phyloP scores from a whole-genome alignment of 371 early-diverging fungal genomes.

The Paraphysoderma sedebokerense region DNA sequence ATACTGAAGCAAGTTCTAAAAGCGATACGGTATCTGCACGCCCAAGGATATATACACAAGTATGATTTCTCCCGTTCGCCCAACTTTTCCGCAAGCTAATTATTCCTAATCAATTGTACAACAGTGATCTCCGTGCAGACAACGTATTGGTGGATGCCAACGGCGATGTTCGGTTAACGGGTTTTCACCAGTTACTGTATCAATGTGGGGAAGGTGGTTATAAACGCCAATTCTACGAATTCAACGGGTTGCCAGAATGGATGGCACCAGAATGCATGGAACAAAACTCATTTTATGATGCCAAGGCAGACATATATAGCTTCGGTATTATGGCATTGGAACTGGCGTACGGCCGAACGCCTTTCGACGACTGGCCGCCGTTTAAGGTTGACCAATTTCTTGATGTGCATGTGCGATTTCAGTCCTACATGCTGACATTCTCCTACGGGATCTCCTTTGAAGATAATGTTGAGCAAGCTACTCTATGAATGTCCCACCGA shows the following conservation, averaged over 20 bases:
- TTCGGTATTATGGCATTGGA: slow-evolving; percentile 33
- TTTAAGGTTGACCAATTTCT: slow-evolving; percentile 15
- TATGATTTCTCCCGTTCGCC: slow-evolving; percentile 5
- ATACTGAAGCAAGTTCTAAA: slow-evolving; percentile 23
- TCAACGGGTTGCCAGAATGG: slow-evolving; percentile 30
- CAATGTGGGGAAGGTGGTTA: slow-evolving; percentile 13
- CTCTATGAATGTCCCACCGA: slow-evolving; percentile 22
- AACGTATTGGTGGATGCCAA: slow-evolving; percentile 22
- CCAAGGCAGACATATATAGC: slow-evolving; percentile 29
- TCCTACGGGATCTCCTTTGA: background rate
- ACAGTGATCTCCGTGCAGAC: slow-evolving; percentile 29
- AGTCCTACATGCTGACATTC: background rate
- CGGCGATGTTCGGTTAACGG: slow-evolving; percentile 26
- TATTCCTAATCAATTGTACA: background rate
- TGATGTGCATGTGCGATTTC: background rate
- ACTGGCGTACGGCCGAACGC: slow-evolving; percentile 25
- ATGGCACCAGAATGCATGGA: slow-evolving; percentile 35
- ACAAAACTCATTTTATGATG: slow-evolving; percentile 16
- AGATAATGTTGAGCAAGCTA: slow-evolving; percentile 25
- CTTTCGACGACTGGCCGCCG: slow-evolving; percentile 32
- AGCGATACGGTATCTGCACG: slow-evolving; percentile 29
- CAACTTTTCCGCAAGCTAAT: background rate
- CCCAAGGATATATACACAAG: slow-evolving; percentile 33
- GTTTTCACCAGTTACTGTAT: slow-evolving; percentile 19
- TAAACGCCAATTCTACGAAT: too few species aligned